Conservation (phyloP, 768 basidiomycete genomes). For the Boletus rex-veris region DNA sequence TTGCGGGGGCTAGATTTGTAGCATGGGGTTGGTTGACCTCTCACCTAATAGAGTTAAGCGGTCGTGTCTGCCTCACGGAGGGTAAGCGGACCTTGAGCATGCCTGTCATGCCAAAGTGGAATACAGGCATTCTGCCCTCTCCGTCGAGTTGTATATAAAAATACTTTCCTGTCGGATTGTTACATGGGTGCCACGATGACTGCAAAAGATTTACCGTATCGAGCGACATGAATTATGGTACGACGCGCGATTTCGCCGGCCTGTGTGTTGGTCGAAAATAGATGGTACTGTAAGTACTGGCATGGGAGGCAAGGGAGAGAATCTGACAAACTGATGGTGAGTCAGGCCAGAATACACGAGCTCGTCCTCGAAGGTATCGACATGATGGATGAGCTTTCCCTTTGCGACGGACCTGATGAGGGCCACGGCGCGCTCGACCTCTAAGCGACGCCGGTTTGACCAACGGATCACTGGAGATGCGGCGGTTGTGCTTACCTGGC, state of each 20-base stretch:
- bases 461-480: neutral
- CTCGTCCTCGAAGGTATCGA: slow-evolving; percentile 56
- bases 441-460: slow-evolving; percentile 30
- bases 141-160: slow-evolving; percentile 67
- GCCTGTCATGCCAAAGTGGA: slow-evolving; percentile 89
- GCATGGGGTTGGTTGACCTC: slow-evolving; percentile 44
- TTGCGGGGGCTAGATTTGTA: slow-evolving; percentile 47
- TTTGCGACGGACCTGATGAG: slow-evolving; percentile 50
- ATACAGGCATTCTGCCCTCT: slow-evolving; percentile 56
- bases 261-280: slow-evolving; percentile 32
- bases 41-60: slow-evolving; percentile 32
- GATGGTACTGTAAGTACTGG: neutral
- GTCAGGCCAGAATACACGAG: slow-evolving; percentile 61
- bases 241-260: slow-evolving; percentile 51
- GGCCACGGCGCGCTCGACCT: slow-evolving; percentile 66
- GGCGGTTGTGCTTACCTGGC: slow-evolving; percentile 36
- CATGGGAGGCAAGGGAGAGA: neutral
- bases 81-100: slow-evolving; percentile 54
- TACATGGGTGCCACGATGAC: neutral
- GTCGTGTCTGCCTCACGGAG: neutral
- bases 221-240: slow-evolving; percentile 41
- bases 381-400: slow-evolving; percentile 51
- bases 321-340: slow-evolving; percentile 58
- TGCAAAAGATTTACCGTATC: slow-evolving; percentile 46
- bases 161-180: slow-evolving; percentile 45